Base-by-base conservation (phyloP, 352 stramenopile genomes). In the Phytophthora rubi region DNA sequence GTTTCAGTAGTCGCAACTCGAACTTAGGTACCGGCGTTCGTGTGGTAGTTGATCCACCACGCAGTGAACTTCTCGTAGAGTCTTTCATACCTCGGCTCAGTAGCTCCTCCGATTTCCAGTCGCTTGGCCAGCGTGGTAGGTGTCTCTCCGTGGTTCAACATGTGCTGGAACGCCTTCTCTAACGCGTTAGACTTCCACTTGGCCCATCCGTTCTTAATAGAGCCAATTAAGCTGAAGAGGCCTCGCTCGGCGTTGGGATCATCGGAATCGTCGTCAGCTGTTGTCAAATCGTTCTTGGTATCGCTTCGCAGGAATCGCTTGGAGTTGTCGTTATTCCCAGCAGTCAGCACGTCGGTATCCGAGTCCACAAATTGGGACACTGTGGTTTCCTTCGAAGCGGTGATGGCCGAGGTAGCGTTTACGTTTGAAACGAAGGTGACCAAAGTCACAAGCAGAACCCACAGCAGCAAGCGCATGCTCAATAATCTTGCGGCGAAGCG, bases 381-480 rank as follows among this genome's bases (percentile, higher is more conserved):
- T 7, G 53, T 12, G 30, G 28, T 49, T 12, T 53, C 28, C 2
- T 71, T 16, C 15, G 35, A 42, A 6, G 21, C 33, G 23, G 42
- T 13, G 47, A 59, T 37, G 8, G 44, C 6, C 21, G 44, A 49
- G 2, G 26, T 9, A 42, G 49, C 51, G 32, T 21, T 51, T 18
- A 23, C n/a, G 13, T 23, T 49, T 12, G 58, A 68, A 4, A 67
- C 12, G 33, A 60, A 54, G 9, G 53, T 53, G n/a, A 59, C 45
- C 15, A 58, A 42, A 26, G 35, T 63, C 32, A 64, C 12, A 3
- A 72, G n/a, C 23, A 72, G 13, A 26, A 62, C 45, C 58, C 53
- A 72, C 23, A 67, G 3, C 42, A 68, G 39, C 21, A 72, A 49
- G 18, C 59, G 44, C 65, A 72, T 72, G n/a, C 23, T 59, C 42